Base-by-base conservation (phyloP, 2,329 filamentous ascomycete species). In the Periconia digitata region DNA sequence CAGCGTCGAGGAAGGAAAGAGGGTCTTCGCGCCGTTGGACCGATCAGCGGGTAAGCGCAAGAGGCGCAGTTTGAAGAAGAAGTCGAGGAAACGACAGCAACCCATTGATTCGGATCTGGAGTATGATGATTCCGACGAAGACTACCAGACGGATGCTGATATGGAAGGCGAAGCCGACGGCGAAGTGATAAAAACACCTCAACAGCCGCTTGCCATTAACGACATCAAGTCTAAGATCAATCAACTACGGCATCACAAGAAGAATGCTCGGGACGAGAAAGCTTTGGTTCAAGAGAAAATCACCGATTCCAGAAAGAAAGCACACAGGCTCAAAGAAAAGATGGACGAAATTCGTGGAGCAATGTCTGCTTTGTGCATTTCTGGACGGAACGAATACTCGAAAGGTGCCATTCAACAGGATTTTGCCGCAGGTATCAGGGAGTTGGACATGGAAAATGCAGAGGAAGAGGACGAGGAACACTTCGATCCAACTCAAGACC, bases 401-500 rank as follows among this genome's bases (percentile, higher is more conserved):
- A 79, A 76, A 44, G 59, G 58, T 0, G 76, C 76, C 0, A 85
- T 87, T 34, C 77, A 79, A 56, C 63, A 73, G 12, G 81, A 86
- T 45, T 86, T 85, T 59, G 81, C 81, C 1, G 70, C 74, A 39
- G 83, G 83, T 0, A 79, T 86, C 43, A 78, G 75, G 52, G 82
- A 85, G 51, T 72, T 85, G 0, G 82, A 86, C 49, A 74, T 82
- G 53, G 82, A 85, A 50, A 69, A 74, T 29, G 74, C 75, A 0
- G 70, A 73, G 3, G 78, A 83, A 51, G 74, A 81, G 53, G 76
- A 85, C 38, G 79, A 79, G 17, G 75, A 74, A 1, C 73, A 73
- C 8, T 84, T 84, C 54, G 70, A 85, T 52, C 80, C 80, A 0
- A 75, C 80, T 2, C 59, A 76, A n/a, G 78, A 84, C 6, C 38